phyloP scores from a whole-genome alignment of 1,139 yeast species.

The Suhomyces maxii region DNA sequence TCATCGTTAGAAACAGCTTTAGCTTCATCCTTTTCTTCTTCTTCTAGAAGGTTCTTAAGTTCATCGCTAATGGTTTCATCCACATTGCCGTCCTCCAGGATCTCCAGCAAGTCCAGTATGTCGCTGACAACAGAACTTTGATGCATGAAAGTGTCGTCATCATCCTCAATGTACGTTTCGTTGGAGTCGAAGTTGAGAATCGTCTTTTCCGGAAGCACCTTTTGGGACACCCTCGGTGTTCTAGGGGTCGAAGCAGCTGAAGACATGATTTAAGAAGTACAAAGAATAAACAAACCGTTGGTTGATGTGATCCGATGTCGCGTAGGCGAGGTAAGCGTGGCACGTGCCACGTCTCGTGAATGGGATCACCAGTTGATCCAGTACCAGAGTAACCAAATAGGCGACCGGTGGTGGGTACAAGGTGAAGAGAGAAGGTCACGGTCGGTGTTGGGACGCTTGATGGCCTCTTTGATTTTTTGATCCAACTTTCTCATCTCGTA shows the following conservation, averaged over 20 bases:
- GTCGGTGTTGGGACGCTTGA: too few relatives aligned
- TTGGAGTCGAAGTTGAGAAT: conserved; percentile 28
- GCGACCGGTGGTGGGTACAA: too few relatives aligned
- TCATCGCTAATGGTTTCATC: conserved; percentile 16
- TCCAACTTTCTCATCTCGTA: too few relatives aligned
- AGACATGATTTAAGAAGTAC: conserved; percentile 8
- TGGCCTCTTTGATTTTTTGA: too few relatives aligned
- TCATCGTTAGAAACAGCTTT: conserved; percentile 7
- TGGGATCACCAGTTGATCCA: neutral
- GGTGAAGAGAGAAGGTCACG: too few relatives aligned
- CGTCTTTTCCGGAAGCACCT: conserved; percentile 15
- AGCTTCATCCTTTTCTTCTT: conserved; percentile 2
- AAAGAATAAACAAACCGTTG: neutral
- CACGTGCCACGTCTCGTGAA: neutral
- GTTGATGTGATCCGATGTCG: neutral
- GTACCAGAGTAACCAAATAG: neutral
- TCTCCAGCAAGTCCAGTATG: conserved; percentile 10
- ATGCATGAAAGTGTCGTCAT: conserved; percentile 36
- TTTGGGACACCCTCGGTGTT: conserved; percentile 14
- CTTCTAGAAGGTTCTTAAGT: conserved; percentile 10
- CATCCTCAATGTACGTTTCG: conserved; percentile 40
- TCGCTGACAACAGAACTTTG: conserved; percentile 23
- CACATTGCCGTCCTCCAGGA: conserved; percentile 10
- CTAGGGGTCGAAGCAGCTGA: conserved; percentile 18
- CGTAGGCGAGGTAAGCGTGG: neutral